phyloP scores from a whole-genome alignment of 306 rosid species.

The Corylus americana region DNA sequence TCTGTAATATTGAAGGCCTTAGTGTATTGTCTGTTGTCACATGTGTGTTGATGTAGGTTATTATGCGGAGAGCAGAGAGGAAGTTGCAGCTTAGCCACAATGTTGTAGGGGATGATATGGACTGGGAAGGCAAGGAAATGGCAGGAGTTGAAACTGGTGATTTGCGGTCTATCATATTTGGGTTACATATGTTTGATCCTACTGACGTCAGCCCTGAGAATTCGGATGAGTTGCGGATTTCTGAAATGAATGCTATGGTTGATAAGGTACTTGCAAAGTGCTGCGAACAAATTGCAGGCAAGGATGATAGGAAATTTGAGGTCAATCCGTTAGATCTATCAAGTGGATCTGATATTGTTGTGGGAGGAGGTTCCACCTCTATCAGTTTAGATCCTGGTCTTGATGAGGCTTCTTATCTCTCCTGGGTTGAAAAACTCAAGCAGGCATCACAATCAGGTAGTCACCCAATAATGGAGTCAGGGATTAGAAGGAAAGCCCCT shows the following conservation, averaged over 20 bases:
- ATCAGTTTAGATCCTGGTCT: constrained; percentile 47
- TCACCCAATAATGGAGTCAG: constrained; percentile 41
- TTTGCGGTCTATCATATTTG: constrained; percentile 81
- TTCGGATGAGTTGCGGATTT: constrained; percentile 37
- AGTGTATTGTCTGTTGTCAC: constrained; percentile 25
- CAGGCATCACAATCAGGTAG: constrained; percentile 55
- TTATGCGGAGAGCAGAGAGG: constrained; percentile 89
- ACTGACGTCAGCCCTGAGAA: constrained; percentile 43
- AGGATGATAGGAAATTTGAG: constrained; percentile 71
- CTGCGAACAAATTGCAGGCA: constrained; percentile 32
- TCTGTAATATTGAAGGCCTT: constrained; percentile 9
- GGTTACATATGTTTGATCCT: constrained; percentile 67
- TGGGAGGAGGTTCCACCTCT: constrained; percentile 42
- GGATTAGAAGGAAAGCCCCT: constrained; percentile 41
- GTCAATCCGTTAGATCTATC: constrained; percentile 49
- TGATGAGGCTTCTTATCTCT: constrained; percentile 77
- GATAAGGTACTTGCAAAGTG: constrained; percentile 71
- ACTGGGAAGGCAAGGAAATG: constrained; percentile 45
- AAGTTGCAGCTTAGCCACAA: constrained; percentile 82
- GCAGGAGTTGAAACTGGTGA: constrained; percentile 56
- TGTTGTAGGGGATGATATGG: constrained; percentile 66
- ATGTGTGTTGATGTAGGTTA: constrained; percentile 53
- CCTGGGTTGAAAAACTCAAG: constrained; percentile 88
- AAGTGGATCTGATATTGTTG: constrained; percentile 38
- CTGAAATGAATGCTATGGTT: constrained; percentile 66